Evolutionary conservation across 495 filamentous ascomycete species (phyloP).

Genomic region (Podospora fimiseda): DNA sequence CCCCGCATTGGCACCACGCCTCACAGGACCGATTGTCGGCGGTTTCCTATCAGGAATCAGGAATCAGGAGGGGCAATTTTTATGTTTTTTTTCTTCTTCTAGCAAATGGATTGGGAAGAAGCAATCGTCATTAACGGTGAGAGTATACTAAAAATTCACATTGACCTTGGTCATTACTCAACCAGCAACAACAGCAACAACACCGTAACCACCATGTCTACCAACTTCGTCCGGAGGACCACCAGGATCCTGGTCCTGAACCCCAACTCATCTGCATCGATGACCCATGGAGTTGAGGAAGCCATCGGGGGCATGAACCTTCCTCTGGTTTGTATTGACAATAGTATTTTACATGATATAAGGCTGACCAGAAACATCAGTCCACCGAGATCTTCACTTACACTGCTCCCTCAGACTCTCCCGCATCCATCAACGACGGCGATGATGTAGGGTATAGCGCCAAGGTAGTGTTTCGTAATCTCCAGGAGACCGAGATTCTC

Average conservation of each 20-base stretch:
- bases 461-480: slow-evolving; percentile 48
- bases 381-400: slow-evolving; percentile 42
- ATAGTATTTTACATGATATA: no score
- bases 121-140: neutral
- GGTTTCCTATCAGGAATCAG: no score
- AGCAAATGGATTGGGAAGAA: no score
- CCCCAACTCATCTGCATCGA: slow-evolving; percentile 76
- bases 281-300: slow-evolving; percentile 70
- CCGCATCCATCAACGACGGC: slow-evolving; percentile 60
- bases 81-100: neutral
- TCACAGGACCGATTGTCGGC: neutral
- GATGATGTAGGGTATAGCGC: slow-evolving; percentile 46
- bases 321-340: slow-evolving; percentile 39
- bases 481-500: slow-evolving; percentile 34
- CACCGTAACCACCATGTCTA: slow-evolving; percentile 22
- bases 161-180: neutral
- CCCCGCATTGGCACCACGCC: slow-evolving; percentile 23
- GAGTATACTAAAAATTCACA: neutral
- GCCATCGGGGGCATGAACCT: slow-evolving; percentile 51
- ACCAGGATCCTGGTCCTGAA: slow-evolving; percentile 74
- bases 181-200: neutral
- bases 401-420: slow-evolving; percentile 45
- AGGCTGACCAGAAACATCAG: no score
- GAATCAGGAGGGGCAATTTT: neutral
- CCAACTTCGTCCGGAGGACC: slow-evolving; percentile 22